A percentile compares a stretch with the other conserved stretches of the same genome.
These are phyloP conservation scores for Rhizopogon rudus DNA, from an alignment of 768 basidiomycete genomes.

Conservation along the genomic window DNA sequence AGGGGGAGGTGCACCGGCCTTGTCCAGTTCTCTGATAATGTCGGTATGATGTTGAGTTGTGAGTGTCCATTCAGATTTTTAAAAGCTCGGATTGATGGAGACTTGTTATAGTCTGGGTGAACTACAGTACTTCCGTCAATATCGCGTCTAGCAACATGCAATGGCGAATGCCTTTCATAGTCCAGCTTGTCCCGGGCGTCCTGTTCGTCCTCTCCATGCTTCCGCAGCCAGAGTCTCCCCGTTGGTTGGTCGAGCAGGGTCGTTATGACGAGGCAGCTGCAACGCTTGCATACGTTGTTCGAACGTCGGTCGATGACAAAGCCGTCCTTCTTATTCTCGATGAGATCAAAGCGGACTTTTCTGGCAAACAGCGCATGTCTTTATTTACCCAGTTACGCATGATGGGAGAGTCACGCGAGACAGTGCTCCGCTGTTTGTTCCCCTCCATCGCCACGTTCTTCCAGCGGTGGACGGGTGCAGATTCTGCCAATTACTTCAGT, in stretches of 20 bases:
- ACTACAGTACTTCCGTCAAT: conserved; percentile 37
- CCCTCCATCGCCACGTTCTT: conserved; percentile 44
- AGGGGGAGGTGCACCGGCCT: conserved; percentile 47
- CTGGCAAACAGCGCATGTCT: conserved; percentile 25
- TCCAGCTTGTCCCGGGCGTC: conserved; percentile 49
- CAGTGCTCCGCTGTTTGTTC: conserved; percentile 38
- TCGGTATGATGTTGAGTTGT: conserved; percentile 33
- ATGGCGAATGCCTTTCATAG: conserved; percentile 49
- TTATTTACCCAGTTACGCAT: conserved; percentile 32
- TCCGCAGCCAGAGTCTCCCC: conserved; percentile 50
- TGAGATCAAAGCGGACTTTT: too few relatives aligned
- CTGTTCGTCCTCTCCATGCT: conserved; percentile 42
- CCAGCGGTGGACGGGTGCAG: conserved; percentile 48
- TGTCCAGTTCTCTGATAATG: conserved; percentile 28
- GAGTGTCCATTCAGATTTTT: conserved; percentile 2
- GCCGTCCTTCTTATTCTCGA: conserved; percentile 31
- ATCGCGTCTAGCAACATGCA: conserved; percentile 35
- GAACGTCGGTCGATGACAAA: conserved; percentile 28
- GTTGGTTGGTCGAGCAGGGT: conserved; percentile 48
- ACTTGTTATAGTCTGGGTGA: conserved; percentile 38
- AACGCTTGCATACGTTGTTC: conserved; percentile 32
- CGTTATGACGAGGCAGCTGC: conserved; percentile 36
- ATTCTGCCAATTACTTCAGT: conserved; percentile 51
- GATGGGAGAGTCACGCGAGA: conserved; percentile 40
- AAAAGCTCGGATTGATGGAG: background rate